Evolutionary conservation across 495 filamentous ascomycete genomes (phyloP).

Genomic region (Aspergillus campestris): DNA sequence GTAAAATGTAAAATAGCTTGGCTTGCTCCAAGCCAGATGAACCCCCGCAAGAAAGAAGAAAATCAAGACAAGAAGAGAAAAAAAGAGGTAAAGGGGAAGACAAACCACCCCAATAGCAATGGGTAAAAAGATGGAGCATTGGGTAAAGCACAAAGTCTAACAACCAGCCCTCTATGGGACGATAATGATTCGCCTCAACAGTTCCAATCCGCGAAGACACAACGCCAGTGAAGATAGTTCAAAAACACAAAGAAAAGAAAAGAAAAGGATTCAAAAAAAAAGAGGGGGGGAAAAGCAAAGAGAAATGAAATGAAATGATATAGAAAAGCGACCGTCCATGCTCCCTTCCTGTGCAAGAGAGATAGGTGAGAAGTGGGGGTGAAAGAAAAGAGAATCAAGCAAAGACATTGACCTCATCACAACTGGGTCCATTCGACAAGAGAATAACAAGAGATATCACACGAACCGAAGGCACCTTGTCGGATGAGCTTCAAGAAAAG

Average conservation of each 20-base stretch:
- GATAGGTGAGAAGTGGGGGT: background rate
- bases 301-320: background rate
- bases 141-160: conserved; percentile 9
- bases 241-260: background rate
- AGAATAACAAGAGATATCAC: conserved; percentile 5
- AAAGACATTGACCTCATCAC: background rate
- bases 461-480: conserved; percentile 1
- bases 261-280: background rate
- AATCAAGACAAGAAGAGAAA: conserved; percentile 1
- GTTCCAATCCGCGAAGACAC: conserved; percentile 6
- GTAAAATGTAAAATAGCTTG: background rate
- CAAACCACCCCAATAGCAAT: background rate
- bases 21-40: background rate
- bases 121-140: too few species aligned
- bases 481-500: conserved; percentile 4
- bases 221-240: conserved; percentile 15
- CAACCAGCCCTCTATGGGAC: conserved; percentile 5
- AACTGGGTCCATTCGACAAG: background rate
- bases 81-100: conserved; percentile 1
- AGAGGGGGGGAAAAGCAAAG: background rate
- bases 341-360: too few species aligned
- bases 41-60: conserved; percentile 1
- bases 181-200: conserved; percentile 4
- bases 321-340: conserved; percentile 4
- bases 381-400: background rate